These are phyloP conservation scores for Lichtheimia ornata DNA, from an alignment of 371 early-diverging fungal species.

Conservation along the genomic window DNA sequence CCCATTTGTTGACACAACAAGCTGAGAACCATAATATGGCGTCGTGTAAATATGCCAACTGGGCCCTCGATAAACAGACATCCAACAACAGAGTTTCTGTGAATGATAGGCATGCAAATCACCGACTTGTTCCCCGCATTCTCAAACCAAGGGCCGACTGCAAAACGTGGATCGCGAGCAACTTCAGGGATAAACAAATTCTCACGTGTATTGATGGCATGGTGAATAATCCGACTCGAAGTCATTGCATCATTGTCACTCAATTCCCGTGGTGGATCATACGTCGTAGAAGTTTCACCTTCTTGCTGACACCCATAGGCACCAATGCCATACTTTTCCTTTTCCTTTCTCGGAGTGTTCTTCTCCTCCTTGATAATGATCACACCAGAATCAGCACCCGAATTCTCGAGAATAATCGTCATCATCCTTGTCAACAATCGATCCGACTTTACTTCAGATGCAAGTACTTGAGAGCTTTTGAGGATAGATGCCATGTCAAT, in stretches of 20 bases:
- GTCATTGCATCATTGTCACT: slow-evolving; percentile 34
- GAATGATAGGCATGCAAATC: slow-evolving; percentile 58
- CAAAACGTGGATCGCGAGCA: slow-evolving; percentile 40
- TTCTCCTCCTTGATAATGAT: slow-evolving; percentile 43
- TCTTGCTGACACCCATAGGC: slow-evolving; percentile 46
- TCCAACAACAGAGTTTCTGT: slow-evolving; percentile 50
- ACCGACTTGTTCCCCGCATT: slow-evolving; percentile 53
- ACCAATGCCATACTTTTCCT: slow-evolving; percentile 38
- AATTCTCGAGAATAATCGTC: slow-evolving; percentile 46
- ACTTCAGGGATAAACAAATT: slow-evolving; percentile 44
- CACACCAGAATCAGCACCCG: slow-evolving; percentile 47
- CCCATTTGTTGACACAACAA: slow-evolving; percentile 61
- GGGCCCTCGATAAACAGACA: slow-evolving; percentile 60
- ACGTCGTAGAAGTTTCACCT: slow-evolving; percentile 30
- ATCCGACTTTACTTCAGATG: slow-evolving; percentile 49
- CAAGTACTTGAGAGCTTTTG: slow-evolving; percentile 49
- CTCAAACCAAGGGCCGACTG: slow-evolving; percentile 48
- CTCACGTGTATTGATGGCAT: slow-evolving; percentile 45
- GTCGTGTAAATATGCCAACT: slow-evolving; percentile 55
- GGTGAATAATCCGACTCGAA: slow-evolving; percentile 38
- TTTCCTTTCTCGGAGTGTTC: slow-evolving; percentile 43
- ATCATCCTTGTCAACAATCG: slow-evolving; percentile 41
- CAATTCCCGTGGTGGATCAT: slow-evolving; percentile 40
- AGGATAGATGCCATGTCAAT: slow-evolving; percentile 47
- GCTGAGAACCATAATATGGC: slow-evolving; percentile 56